Conservation (phyloP, 306 rosid species). For the Hippophae gyantsensis region DNA sequence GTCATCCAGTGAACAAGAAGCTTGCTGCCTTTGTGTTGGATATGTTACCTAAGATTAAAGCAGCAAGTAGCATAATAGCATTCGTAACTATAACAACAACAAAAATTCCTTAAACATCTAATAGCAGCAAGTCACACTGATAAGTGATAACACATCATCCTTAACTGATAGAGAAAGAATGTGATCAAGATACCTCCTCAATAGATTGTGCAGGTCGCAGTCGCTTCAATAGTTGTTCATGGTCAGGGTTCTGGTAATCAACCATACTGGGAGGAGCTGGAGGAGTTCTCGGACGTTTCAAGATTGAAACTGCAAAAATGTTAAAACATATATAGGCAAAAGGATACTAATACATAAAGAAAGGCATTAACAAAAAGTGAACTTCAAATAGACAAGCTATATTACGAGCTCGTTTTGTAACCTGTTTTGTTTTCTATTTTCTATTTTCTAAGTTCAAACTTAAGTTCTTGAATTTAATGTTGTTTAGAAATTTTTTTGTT, state of each 20-base stretch:
- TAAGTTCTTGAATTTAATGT: too few relatives aligned
- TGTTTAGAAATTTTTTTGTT: too few relatives aligned
- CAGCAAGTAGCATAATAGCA: slow-evolving; percentile 17
- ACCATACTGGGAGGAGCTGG: slow-evolving; percentile 51
- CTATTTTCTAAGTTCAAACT: too few relatives aligned
- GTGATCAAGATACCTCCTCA: slow-evolving; percentile 51
- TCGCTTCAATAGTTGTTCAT: slow-evolving; percentile 64
- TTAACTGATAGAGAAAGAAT: too few relatives aligned
- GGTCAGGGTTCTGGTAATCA: slow-evolving; percentile 67
- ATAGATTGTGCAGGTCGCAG: slow-evolving; percentile 52
- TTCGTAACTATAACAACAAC: slow-evolving; percentile 13
- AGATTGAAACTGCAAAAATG: slow-evolving; percentile 44
- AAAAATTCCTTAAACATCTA: slow-evolving; percentile 2
- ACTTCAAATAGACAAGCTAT: not conserved
- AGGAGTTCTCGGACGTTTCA: slow-evolving; percentile 74
- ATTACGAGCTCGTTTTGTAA: too few relatives aligned
- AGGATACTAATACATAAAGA: not conserved
- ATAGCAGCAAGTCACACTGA: slow-evolving; percentile 7
- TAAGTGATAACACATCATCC: too few relatives aligned
- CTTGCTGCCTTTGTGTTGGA: slow-evolving; percentile 49
- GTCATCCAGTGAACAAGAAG: slow-evolving; percentile 65
- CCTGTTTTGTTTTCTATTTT: too few relatives aligned
- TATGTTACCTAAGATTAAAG: slow-evolving; percentile 48
- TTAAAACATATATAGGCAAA: slow-evolving; percentile 8
- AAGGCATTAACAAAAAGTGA: slow-evolving; percentile 5